Evolutionary conservation across 176 grass and related monocot genomes (phyloP).

Genomic region (Microstegium vimineum): DNA sequence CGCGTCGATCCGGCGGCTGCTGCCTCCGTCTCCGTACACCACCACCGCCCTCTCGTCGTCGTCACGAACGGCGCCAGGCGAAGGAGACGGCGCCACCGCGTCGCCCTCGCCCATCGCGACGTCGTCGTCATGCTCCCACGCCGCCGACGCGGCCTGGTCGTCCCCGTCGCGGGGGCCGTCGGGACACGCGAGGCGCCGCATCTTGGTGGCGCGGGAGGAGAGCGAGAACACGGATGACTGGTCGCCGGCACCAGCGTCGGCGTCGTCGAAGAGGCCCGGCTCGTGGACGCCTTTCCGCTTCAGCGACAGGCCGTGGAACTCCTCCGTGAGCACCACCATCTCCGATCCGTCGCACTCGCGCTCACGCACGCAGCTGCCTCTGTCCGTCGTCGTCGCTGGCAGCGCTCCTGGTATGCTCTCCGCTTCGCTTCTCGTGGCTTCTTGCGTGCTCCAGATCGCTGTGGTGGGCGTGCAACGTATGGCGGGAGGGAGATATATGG

Average conservation of each 20-base stretch:
- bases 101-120: slow-evolving; percentile 16
- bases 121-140: neutral
- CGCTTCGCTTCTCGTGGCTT: neutral
- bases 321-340: slow-evolving; percentile 49
- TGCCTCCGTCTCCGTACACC: neutral
- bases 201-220: slow-evolving; percentile 40
- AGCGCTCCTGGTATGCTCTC: neutral
- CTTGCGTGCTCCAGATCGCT: neutral
- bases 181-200: slow-evolving; percentile 18
- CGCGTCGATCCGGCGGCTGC: neutral
- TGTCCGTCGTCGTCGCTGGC: too few relatives aligned
- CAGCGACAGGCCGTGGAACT: neutral
- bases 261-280: slow-evolving; percentile 1
- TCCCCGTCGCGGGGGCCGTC: neutral
- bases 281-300: slow-evolving; percentile 43
- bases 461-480: neutral
- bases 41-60: neutral
- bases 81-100: neutral
- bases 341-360: neutral
- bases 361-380: neutral
- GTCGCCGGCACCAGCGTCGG: neutral
- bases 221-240: neutral
- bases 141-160: neutral
- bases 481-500: slow-evolving; percentile 10
- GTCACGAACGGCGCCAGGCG: neutral